phyloP scores from a whole-genome alignment of 176 grass and related monocot species.

The Triticum turgidum region DNA sequence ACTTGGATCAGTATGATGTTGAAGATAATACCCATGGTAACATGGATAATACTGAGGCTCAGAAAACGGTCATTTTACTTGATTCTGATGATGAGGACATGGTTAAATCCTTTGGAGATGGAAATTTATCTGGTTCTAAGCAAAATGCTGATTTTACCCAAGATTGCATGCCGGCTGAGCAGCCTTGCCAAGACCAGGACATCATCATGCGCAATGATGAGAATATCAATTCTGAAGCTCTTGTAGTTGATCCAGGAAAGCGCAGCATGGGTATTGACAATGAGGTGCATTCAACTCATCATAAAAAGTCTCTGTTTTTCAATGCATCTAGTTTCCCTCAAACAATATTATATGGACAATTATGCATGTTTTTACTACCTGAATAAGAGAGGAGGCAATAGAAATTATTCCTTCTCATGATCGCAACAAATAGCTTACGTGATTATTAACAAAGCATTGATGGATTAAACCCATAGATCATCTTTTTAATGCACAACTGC shows the following conservation, averaged over 20 bases:
- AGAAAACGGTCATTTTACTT: conserved; percentile 22
- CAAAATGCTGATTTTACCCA: conserved; percentile 1
- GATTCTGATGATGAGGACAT: conserved; percentile 35
- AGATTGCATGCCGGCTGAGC: neutral
- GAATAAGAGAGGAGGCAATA: neutral
- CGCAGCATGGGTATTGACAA: neutral
- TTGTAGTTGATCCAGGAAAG: conserved; percentile 12
- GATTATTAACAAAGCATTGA: neutral
- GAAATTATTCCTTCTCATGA: neutral
- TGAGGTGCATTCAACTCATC: conserved; percentile 28
- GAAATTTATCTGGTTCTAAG: conserved; percentile 20
- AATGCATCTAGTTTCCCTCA: neutral
- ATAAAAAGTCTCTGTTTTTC: neutral
- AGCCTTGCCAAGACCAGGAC: neutral
- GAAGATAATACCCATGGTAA: neutral
- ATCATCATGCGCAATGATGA: neutral
- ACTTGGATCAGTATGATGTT: conserved; percentile 33
- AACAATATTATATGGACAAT: neutral
- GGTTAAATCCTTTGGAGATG: conserved; percentile 16
- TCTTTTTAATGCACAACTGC: neutral
- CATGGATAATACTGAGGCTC: conserved; percentile 5
- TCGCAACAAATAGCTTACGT: neutral
- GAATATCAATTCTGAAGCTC: conserved; percentile 23
- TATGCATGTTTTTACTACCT: conserved; percentile 2
- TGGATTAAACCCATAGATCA: neutral